A percentile compares a stretch with the other conserved stretches of the same genome.
These are phyloP conservation scores for Clarireedia sp. DNA, from an alignment of 2,329 filamentous ascomycete genomes.

Conservation along the genomic window DNA sequence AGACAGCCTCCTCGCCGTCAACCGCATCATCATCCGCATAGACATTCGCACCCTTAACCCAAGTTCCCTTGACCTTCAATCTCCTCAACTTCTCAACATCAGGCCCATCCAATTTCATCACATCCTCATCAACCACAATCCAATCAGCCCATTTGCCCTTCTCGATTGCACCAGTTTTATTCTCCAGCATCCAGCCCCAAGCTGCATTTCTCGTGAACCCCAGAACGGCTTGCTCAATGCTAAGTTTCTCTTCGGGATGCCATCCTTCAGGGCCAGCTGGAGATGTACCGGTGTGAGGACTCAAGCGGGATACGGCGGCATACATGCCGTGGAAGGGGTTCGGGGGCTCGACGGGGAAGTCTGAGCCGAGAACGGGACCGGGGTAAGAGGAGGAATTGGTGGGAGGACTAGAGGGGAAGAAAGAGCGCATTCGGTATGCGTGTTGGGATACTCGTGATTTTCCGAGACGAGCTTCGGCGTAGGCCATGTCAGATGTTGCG, in stretches of 20 bases:
- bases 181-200: conserved; percentile 51
- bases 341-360: conserved; percentile 65
- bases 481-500: conserved; percentile 63
- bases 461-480: conserved; percentile 54
- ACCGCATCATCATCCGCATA: conserved; percentile 1
- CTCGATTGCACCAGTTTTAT: conserved; percentile 49
- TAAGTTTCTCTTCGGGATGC: conserved; percentile 52
- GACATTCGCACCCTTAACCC: conserved; percentile 48
- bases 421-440: conserved; percentile 59
- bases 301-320: conserved; percentile 55
- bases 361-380: conserved; percentile 53
- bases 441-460: conserved; percentile 42
- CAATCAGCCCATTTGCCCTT: conserved; percentile 60
- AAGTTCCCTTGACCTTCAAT: conserved; percentile 56
- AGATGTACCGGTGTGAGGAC: conserved; percentile 47
- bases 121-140: conserved; percentile 56
- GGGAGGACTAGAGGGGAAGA: conserved; percentile 37
- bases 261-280: conserved; percentile 44
- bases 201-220: conserved; percentile 56
- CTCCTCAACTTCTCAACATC: conserved; percentile 41
- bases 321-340: conserved; percentile 62
- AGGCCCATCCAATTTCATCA: conserved; percentile 33
- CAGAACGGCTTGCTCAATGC: conserved; percentile 48
- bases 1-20: not conserved
- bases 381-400: conserved; percentile 11